These are phyloP conservation scores for Vachellia pachyceras DNA, from an alignment of 306 rosid species.

Conservation along the genomic window DNA sequence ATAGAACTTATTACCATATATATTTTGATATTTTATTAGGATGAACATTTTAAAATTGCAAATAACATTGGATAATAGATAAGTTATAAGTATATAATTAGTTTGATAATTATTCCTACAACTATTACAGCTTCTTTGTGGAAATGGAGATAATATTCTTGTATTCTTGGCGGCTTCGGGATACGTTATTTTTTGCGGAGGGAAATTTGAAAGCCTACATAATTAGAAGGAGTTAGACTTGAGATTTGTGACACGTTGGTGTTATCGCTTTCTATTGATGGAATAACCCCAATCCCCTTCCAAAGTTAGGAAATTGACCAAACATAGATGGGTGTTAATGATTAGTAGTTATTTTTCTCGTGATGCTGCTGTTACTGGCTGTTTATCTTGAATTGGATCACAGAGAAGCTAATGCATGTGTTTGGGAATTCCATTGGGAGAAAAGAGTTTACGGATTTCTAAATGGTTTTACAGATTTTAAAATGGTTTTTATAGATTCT, in stretches of 20 bases:
- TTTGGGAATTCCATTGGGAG: no score
- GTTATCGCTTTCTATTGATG: constrained; percentile 48
- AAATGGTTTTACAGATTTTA: no score
- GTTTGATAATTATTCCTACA: no score
- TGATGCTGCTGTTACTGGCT: constrained; percentile 52
- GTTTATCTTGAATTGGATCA: constrained; percentile 48
- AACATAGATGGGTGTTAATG: constrained; percentile 42
- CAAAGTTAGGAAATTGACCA: constrained; percentile 54
- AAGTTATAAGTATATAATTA: no score
- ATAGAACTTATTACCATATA: no score
- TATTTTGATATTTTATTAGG: no score
- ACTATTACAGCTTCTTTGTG: neutral
- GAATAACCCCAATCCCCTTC: constrained; percentile 73
- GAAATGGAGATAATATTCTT: neutral
- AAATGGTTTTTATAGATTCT: no score
- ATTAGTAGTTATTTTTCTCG: constrained; percentile 33
- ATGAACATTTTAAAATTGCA: no score
- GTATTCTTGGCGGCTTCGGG: neutral
- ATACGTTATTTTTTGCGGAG: neutral
- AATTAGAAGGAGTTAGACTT: constrained; percentile 22
- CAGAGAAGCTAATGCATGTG: constrained; percentile 29
- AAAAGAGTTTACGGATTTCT: no score
- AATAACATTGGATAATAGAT: no score
- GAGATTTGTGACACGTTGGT: constrained; percentile 1
- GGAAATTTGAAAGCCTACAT: neutral